Conservation (phyloP, 2,329 filamentous ascomycete genomes). For the Stagonosporopsis chrysanthemi region DNA sequence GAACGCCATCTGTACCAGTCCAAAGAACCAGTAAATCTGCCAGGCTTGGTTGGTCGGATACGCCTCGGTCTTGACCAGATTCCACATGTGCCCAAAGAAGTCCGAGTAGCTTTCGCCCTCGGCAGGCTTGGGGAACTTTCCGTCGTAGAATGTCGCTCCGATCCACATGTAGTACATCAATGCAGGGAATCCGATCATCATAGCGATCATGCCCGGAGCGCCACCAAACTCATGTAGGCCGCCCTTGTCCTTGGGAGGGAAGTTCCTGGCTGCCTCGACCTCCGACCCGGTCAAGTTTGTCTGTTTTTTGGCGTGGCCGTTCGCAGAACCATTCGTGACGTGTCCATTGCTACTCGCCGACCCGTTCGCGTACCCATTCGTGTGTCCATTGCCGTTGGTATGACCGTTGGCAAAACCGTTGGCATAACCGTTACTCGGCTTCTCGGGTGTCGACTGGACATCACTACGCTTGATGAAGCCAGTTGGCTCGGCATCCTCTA, state of each 20-base stretch:
- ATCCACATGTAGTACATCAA: slow-evolving; percentile 99
- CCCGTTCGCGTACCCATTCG: slow-evolving; percentile 48
- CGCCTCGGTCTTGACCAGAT: slow-evolving; percentile 81
- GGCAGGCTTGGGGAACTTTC: slow-evolving; percentile 74
- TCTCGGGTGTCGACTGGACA: slow-evolving; percentile 1
- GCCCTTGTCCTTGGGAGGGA: slow-evolving; percentile 51
- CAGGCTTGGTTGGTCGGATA: slow-evolving; percentile 85
- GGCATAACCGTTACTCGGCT: slow-evolving; percentile 17
- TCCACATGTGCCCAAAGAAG: slow-evolving; percentile 74
- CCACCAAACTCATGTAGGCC: slow-evolving; percentile 84
- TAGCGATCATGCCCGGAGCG: slow-evolving; percentile 75
- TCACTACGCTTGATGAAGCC: slow-evolving; percentile 26
- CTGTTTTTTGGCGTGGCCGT: slow-evolving; percentile 42
- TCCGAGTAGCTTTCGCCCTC: slow-evolving; percentile 72
- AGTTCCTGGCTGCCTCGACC: slow-evolving; percentile 49
- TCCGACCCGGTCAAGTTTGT: slow-evolving; percentile 22
- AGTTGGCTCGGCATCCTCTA: slow-evolving; percentile 35
- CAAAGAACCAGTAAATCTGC: slow-evolving; percentile 94
- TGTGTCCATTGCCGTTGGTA: slow-evolving; percentile 30
- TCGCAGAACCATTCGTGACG: slow-evolving; percentile 31
- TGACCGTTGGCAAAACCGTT: slow-evolving; percentile 46
- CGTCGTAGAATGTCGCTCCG: slow-evolving; percentile 90
- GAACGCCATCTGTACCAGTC: slow-evolving; percentile 81
- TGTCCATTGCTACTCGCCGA: slow-evolving; percentile 38
- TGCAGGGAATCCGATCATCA: slow-evolving; percentile 93